phyloP scores from a whole-genome alignment of 148 eudicot species.

The Polygonum aviculare region DNA sequence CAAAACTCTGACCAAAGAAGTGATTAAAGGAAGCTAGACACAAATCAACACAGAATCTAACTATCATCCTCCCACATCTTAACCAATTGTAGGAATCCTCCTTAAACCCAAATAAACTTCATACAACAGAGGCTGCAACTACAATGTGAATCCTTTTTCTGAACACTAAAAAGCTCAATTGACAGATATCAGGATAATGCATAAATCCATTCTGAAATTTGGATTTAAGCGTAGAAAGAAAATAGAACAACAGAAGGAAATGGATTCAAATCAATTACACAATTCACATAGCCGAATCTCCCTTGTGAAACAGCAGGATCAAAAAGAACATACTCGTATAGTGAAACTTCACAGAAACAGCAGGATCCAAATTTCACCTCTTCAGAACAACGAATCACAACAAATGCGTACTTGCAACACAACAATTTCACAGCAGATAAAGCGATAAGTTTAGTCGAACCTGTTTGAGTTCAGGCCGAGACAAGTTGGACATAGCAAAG shows the following conservation, averaged over 20 bases:
- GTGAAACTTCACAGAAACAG: not conserved
- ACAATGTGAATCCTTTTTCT: not conserved
- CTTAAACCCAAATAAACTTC: slow-evolving; percentile 39
- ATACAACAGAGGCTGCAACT: no score
- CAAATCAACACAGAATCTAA: not conserved
- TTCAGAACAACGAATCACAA: not conserved
- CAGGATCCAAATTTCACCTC: no score
- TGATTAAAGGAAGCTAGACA: not conserved
- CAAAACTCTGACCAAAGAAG: not conserved
- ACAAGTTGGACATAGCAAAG: slow-evolving; percentile 52
- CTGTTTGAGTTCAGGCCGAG: slow-evolving; percentile 75
- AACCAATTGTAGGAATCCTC: slow-evolving; percentile 62
- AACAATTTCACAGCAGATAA: not conserved
- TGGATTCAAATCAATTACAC: not conserved
- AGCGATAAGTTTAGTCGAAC: slow-evolving; percentile 13
- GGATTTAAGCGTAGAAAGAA: not conserved
- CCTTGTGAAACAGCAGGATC: not conserved
- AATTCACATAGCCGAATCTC: not conserved
- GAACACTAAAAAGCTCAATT: not conserved
- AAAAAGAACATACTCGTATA: not conserved
- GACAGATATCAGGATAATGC: not conserved
- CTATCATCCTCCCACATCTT: slow-evolving; percentile 76
- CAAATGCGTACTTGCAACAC: not conserved
- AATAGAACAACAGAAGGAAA: not conserved
- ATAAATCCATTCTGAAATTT: not conserved